Evolutionary conservation across 140 eudicot genomes (phyloP).

Genomic region (Senecio squalidus): DNA sequence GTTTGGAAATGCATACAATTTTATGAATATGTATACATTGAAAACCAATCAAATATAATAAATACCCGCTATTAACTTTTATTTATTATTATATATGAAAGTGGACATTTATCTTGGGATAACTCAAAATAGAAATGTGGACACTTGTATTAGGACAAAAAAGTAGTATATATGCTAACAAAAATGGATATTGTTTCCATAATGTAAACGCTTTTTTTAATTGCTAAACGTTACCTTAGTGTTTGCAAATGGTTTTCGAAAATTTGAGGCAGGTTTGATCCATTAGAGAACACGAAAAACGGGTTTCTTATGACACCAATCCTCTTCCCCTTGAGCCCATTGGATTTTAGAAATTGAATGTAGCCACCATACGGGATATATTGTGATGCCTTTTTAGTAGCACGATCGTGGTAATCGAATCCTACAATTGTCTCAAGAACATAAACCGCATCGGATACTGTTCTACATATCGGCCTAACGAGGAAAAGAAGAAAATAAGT

Average conservation of each 20-base stretch:
- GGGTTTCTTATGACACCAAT: slow-evolving; percentile 62
- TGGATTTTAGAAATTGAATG: slow-evolving; percentile 37
- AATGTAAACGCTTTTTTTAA: too few species aligned
- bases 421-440: slow-evolving; percentile 73
- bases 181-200: not conserved
- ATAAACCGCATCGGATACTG: slow-evolving; percentile 57
- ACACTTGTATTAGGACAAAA: too few species aligned
- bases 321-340: slow-evolving; percentile 69
- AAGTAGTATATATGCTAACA: too few species aligned
- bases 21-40: too few species aligned
- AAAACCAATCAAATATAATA: too few species aligned
- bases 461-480: slow-evolving; percentile 77
- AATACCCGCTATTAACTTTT: too few species aligned
- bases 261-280: slow-evolving; percentile 27
- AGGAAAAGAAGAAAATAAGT: not conserved
- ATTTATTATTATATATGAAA: too few species aligned
- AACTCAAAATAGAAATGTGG: too few species aligned
- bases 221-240: slow-evolving; percentile 34
- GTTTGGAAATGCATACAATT: too few species aligned
- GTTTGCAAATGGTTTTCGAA: slow-evolving; percentile 45
- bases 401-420: slow-evolving; percentile 44
- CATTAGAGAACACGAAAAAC: slow-evolving; percentile 34
- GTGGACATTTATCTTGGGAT: too few species aligned
- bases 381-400: slow-evolving; percentile 42
- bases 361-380: slow-evolving; percentile 70